phyloP scores from a whole-genome alignment of 106 monocot genomes.

The Chionographis japonica region DNA sequence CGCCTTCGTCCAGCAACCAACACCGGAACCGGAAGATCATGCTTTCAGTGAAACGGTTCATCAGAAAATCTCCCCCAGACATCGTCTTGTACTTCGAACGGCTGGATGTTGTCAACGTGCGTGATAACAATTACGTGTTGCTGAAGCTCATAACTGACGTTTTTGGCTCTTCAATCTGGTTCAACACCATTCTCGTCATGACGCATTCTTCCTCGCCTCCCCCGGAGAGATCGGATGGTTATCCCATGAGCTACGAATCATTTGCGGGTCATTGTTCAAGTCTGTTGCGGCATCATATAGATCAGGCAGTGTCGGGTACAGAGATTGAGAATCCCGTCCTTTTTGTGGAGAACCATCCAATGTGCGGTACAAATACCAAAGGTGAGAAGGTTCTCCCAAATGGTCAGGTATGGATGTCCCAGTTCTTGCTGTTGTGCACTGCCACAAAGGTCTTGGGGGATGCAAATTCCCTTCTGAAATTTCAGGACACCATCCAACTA shows the following conservation, averaged over 20 bases:
- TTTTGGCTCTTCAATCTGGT: conserved; percentile 89
- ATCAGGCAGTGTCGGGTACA: conserved; percentile 35
- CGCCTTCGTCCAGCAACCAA: conserved; percentile 30
- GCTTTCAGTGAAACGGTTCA: conserved; percentile 49
- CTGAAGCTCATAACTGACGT: conserved; percentile 80
- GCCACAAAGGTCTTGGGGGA: conserved; percentile 74
- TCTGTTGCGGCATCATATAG: conserved; percentile 53
- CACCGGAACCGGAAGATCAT: conserved; percentile 58
- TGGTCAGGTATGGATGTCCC: conserved; percentile 56
- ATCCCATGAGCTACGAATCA: conserved; percentile 42
- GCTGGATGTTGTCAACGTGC: conserved; percentile 42
- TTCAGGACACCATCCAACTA: conserved; percentile 50
- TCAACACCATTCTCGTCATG: conserved; percentile 74
- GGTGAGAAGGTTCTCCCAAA: conserved; percentile 77
- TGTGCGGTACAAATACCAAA: conserved; percentile 41
- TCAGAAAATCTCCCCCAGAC: conserved; percentile 78
- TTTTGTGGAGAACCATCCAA: conserved; percentile 74
- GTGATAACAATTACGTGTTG: conserved; percentile 41
- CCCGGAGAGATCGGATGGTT: conserved; percentile 62
- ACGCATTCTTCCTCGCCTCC: conserved; percentile 67
- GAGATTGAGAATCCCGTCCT: conserved; percentile 60
- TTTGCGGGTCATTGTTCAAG: conserved; percentile 31
- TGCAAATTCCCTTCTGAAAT: conserved; percentile 63
- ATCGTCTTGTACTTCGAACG: conserved; percentile 81
- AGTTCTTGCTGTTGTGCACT: conserved; percentile 61